These are phyloP conservation scores for Heterobasidion irregulare DNA, from an alignment of 1,284 basidiomycete species.

Conservation along the genomic window DNA sequence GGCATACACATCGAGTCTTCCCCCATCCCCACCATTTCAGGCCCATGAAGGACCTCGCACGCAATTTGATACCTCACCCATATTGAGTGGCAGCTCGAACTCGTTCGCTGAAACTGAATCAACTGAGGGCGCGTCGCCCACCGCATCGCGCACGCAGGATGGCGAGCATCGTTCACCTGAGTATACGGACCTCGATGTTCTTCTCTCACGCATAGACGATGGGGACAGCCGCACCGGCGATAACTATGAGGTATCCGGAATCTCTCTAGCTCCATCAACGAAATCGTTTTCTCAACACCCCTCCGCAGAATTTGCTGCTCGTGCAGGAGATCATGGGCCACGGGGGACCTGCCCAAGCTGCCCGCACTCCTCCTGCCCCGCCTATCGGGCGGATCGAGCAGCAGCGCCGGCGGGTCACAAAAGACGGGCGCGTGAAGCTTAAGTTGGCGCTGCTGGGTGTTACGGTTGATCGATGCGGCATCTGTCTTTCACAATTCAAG, in stretches of 20 bases:
- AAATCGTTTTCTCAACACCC: background rate
- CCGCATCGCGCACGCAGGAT: background rate
- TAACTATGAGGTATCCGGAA: constrained; percentile 49
- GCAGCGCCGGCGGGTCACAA: constrained; percentile 54
- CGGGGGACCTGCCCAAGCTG: constrained; percentile 11
- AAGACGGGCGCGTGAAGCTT: constrained; percentile 69
- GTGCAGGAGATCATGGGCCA: constrained; percentile 60
- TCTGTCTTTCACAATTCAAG: constrained; percentile 75
- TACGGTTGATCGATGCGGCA: constrained; percentile 70
- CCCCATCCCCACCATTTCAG: background rate
- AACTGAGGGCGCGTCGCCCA: constrained; percentile 15
- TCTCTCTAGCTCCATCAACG: constrained; percentile 2
- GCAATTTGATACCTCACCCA: background rate
- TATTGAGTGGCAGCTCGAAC: background rate
- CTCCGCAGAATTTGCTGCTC: constrained; percentile 41
- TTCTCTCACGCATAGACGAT: constrained; percentile 42
- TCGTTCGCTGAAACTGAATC: background rate
- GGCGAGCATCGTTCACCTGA: constrained; percentile 16
- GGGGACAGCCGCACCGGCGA: constrained; percentile 28
- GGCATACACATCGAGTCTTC: background rate
- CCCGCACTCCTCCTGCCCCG: constrained; percentile 19
- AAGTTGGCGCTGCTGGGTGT: constrained; percentile 70
- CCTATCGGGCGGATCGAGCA: constrained; percentile 58
- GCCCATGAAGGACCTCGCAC: background rate
- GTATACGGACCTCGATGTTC: constrained; percentile 54